These are phyloP conservation scores for Eugenia klotzschiana DNA, from an alignment of 441 rosid genomes.

Conservation along the genomic window DNA sequence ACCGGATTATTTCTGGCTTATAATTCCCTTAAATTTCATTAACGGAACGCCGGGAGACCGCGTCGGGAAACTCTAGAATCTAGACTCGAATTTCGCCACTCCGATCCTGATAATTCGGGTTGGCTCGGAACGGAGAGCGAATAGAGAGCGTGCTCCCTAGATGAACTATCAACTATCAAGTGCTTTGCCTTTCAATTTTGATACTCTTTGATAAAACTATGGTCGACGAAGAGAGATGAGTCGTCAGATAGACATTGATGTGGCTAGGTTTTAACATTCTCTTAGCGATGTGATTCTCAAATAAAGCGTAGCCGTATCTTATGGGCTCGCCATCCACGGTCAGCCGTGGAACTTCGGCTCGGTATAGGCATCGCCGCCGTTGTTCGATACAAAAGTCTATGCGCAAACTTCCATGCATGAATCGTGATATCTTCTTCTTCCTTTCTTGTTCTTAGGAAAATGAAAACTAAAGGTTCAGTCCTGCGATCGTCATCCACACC, in stretches of 20 bases:
- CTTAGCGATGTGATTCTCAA: background rate
- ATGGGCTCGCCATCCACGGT: background rate
- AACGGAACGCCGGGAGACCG: background rate
- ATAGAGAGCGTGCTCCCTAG: background rate
- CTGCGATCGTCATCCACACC: too few species aligned
- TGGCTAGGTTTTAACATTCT: too few species aligned
- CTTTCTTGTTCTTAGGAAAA: background rate
- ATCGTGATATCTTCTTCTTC: background rate
- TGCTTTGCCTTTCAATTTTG: background rate
- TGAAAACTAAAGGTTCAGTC: background rate
- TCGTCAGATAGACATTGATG: too few species aligned
- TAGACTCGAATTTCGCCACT: background rate
- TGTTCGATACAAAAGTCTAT: background rate
- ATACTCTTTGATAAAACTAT: background rate
- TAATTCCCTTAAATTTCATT: background rate
- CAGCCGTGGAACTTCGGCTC: background rate
- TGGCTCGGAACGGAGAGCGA: background rate
- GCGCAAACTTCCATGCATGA: background rate
- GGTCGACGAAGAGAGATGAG: background rate
- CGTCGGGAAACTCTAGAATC: background rate
- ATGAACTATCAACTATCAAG: background rate
- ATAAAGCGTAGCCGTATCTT: background rate
- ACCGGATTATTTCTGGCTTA: background rate
- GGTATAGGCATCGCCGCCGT: rapidly evolving
- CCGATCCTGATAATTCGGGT: rapidly evolving